These are phyloP conservation scores for Vitis amurensis DNA, from an alignment of 164 flowering plant species.

Conservation along the genomic window DNA sequence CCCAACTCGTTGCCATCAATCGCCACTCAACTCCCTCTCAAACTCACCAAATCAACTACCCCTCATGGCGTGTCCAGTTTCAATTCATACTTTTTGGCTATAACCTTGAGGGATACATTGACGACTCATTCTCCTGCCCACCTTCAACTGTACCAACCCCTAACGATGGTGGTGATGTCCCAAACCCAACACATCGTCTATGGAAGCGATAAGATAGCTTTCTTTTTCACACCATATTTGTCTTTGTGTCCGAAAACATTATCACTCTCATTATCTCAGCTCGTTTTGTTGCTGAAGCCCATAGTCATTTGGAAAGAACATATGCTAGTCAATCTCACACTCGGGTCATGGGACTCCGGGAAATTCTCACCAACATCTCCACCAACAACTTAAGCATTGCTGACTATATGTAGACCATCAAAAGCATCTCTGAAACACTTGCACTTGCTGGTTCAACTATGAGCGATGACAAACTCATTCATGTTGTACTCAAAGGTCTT, in stretches of 20 bases:
- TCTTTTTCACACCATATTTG: not conserved
- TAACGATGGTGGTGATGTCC: not conserved
- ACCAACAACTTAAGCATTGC: too few relatives aligned
- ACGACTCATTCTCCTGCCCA: not conserved
- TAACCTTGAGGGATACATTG: not conserved
- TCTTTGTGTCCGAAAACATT: not conserved
- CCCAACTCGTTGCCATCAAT: too few relatives aligned
- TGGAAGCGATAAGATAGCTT: too few relatives aligned
- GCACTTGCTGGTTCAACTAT: not conserved
- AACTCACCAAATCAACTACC: not conserved
- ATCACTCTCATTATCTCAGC: too few relatives aligned
- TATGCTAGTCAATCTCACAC: too few relatives aligned
- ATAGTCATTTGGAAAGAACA: too few relatives aligned
- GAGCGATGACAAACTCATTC: not conserved
- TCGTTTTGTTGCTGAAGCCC: too few relatives aligned
- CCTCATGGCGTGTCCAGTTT: not conserved
- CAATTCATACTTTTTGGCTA: not conserved
- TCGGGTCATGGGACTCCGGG: too few relatives aligned
- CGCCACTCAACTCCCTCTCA: too few relatives aligned
- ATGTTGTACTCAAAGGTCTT: not conserved
- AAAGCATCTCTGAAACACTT: not conserved
- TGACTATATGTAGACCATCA: too few relatives aligned
- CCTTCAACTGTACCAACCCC: not conserved
- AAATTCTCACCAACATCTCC: too few relatives aligned
- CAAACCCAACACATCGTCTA: not conserved